Percentiles rank a stretch among this genome's conserved stretches.
These are phyloP conservation scores for Monosporascus sp. DNA, from an alignment of 2,329 filamentous ascomycete genomes.

Conservation along the genomic window DNA sequence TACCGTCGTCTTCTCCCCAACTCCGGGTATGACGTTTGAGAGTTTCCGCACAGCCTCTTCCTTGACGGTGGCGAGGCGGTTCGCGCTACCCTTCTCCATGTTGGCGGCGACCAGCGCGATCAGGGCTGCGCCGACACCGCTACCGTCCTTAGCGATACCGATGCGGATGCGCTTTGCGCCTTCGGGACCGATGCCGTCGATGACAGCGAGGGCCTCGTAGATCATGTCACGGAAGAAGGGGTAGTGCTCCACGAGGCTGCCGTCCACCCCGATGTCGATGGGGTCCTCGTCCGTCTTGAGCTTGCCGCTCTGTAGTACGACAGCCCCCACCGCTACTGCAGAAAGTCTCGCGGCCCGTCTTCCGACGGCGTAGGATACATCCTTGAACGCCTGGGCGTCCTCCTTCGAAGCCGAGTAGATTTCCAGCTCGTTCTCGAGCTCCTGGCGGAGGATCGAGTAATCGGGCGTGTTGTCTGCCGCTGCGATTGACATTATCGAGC, in stretches of 20 bases:
- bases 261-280: conserved; percentile 88
- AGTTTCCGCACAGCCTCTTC: conserved; percentile 32
- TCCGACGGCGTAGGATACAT: conserved; percentile 76
- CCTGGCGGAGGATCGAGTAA: conserved; percentile 68
- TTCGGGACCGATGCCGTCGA: conserved; percentile 70
- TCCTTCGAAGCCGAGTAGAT: conserved; percentile 73
- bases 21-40: conserved; percentile 16
- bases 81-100: conserved; percentile 43
- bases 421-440: conserved; percentile 70
- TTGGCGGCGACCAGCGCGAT: conserved; percentile 85
- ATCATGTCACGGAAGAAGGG: conserved; percentile 88
- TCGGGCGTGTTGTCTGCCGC: conserved; percentile 73
- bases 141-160: conserved; percentile 94
- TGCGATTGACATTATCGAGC: conserved; percentile 80
- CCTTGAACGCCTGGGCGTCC: conserved; percentile 84
- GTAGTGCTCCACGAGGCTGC: conserved; percentile 92
- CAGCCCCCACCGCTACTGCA: conserved; percentile 80
- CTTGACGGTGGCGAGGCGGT: conserved; percentile 39
- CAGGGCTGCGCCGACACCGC: conserved; percentile 88
- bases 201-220: conserved; percentile 70
- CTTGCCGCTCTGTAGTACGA: conserved; percentile 75
- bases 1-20: conserved; percentile 17
- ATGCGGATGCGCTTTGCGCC: conserved; percentile 87
- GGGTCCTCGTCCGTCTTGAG: conserved; percentile 64
- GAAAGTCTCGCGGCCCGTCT: conserved; percentile 83